Base-by-base conservation (phyloP, 176 grass and related monocot genomes). In the Zizania latifolia region DNA sequence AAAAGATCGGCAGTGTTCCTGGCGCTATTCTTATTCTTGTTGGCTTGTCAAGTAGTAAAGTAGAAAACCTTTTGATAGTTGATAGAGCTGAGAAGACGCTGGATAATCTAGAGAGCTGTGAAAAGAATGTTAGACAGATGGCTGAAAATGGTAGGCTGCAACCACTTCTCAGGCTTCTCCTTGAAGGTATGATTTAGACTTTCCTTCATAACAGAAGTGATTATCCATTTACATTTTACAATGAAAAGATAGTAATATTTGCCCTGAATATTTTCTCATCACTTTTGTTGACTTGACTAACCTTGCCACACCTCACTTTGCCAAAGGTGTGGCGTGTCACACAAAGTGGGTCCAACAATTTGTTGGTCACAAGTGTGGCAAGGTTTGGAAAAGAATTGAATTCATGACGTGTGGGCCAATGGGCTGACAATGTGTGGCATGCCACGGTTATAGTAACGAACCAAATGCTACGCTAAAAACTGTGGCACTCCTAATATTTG, bases 121-220 rank as follows among this genome's bases (percentile, higher is more conserved):
- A 97, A 83, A 89, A 87, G 71, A 97, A 97, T 93, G 94, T 97
- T 78, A 93, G 91, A 71, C 88, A 91, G 65, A 97, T 97, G 94
- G 90, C 94, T 75, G 94, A 97, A 84, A 97, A 89, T 76, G 90
- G 94, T 56, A 81, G 90, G 82, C 70, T 97, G 67, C 91, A 87
- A 48, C 94, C 94, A 33, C 88, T 97, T 82, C 88, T 97, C 57
- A 90, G 82, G 28, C 84, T 93, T 56, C 90, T 97, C n/a, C 93
- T 97, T 78, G 79, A 93, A 89, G 93, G 93, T 94, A 90, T 76
- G 21, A 40, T 74, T n/a, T 41, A 34, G 21, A 61, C 67, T 78
- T 39, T 55, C 13, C 40, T 74, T 73, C 19, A 59, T 41, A 51
- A 26, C 21, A 50, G 6, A 53, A 66, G 23, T 57, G 58, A 48